A percentile compares a stretch with the other conserved stretches of the same genome.
These are phyloP conservation scores for Aspergillus clavatus DNA, from an alignment of 2,329 filamentous ascomycete species.

Conservation along the genomic window DNA sequence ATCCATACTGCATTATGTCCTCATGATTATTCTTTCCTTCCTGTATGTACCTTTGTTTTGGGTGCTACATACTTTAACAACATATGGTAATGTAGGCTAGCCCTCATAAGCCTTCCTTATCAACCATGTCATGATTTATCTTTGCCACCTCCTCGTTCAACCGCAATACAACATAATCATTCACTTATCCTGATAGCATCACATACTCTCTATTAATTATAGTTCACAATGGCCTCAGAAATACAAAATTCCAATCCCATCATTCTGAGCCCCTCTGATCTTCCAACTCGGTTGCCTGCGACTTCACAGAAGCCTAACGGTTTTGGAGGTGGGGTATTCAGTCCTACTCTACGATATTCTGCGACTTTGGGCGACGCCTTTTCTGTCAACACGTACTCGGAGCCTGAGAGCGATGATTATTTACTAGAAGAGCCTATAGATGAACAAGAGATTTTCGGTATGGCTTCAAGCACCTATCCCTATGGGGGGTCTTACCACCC, in stretches of 20 bases:
- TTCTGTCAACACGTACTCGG: slow-evolving; percentile 30
- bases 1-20: too few relatives aligned
- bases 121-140: too few relatives aligned
- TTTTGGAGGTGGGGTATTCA: slow-evolving; percentile 44
- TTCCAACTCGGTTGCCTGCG: slow-evolving; percentile 66
- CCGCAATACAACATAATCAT: not conserved
- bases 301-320: slow-evolving; percentile 40
- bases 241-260: slow-evolving; percentile 71
- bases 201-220: not conserved
- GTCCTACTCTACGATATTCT: slow-evolving; percentile 48
- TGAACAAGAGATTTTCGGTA: slow-evolving; percentile 94
- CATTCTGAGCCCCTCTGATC: slow-evolving; percentile 79
- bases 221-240: slow-evolving; percentile 27
- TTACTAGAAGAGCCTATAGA: slow-evolving; percentile 77
- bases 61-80: too few relatives aligned
- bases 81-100: too few relatives aligned
- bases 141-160: not conserved
- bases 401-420: slow-evolving; percentile 51
- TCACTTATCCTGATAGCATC: not conserved
- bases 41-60: too few relatives aligned
- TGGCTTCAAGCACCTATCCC: not conserved
- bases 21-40: too few relatives aligned
- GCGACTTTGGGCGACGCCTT: slow-evolving; percentile 49
- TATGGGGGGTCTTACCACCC: not conserved
- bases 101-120: too few relatives aligned